Conservation (phyloP, 345 rosid species). For the Syzygium aqueum region DNA sequence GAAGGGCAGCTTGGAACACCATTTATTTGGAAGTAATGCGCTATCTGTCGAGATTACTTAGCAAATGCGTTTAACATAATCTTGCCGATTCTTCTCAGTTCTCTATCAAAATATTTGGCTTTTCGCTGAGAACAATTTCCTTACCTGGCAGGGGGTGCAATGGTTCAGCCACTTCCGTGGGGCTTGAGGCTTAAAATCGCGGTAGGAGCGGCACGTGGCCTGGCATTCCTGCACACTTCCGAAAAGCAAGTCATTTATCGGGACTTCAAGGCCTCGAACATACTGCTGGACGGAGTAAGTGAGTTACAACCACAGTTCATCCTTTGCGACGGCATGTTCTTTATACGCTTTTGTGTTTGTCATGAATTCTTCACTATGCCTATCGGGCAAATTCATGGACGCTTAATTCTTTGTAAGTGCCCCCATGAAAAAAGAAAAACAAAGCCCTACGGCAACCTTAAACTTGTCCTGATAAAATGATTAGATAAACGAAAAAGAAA, state of each 20-base stretch:
- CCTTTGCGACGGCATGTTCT: neutral
- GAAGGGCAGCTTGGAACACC: slow-evolving; percentile 93
- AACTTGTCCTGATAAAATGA: neutral
- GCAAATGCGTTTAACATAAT: neutral
- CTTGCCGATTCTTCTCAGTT: neutral
- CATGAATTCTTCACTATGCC: neutral
- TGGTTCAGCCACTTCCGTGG: slow-evolving; percentile 83
- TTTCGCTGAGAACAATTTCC: neutral
- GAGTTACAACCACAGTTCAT: neutral
- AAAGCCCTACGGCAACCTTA: too few species aligned
- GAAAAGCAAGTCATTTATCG: slow-evolving; percentile 85
- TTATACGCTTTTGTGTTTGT: neutral
- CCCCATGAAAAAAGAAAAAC: too few species aligned
- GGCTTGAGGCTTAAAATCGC: slow-evolving; percentile 57
- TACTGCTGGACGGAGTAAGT: slow-evolving; percentile 80
- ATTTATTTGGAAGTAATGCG: slow-evolving; percentile 55
- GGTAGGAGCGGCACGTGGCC: slow-evolving; percentile 79
- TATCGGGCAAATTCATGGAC: too few species aligned
- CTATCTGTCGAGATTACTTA: slow-evolving; percentile 12
- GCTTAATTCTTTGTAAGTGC: too few species aligned
- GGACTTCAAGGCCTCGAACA: slow-evolving; percentile 92
- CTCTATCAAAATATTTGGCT: neutral
- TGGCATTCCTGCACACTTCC: slow-evolving; percentile 67
- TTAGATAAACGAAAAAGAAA: neutral
- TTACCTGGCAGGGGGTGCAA: slow-evolving; percentile 49